Conservation (phyloP, 2,329 filamentous ascomycete species). For the Emergomyces africanus region DNA sequence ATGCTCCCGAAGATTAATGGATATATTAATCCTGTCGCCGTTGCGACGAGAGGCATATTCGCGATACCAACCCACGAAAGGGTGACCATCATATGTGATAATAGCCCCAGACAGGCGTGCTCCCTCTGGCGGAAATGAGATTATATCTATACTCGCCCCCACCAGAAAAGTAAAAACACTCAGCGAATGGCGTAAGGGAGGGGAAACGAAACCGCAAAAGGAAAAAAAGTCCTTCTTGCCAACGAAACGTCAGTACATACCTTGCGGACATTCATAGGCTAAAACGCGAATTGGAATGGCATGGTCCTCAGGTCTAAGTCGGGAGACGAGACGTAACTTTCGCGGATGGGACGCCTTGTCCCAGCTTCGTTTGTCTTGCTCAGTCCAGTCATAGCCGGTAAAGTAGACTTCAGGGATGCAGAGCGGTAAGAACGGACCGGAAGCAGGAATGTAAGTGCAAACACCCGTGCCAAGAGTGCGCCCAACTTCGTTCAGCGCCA, state of each 20-base stretch:
- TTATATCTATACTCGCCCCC: background rate
- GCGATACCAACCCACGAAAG: constrained; percentile 4
- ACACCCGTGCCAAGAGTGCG: background rate
- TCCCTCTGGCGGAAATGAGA: constrained; percentile 1
- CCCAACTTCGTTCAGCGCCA: constrained; percentile 4
- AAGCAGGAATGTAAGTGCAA: background rate
- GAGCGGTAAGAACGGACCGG: background rate
- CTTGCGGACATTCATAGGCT: background rate
- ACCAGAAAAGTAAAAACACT: background rate
- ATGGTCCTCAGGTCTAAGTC: background rate
- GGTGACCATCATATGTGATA: constrained; percentile 2
- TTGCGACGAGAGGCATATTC: constrained; percentile 4
- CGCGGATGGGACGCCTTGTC: background rate
- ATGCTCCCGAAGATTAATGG: background rate
- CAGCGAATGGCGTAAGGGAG: background rate
- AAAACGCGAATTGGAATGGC: background rate
- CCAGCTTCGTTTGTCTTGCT: constrained; percentile 2
- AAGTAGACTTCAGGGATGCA: constrained; percentile 3
- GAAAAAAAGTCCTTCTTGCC: background rate
- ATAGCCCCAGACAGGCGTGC: constrained; percentile 1
- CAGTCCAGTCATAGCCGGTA: background rate
- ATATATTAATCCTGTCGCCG: background rate
- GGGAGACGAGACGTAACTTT: background rate
- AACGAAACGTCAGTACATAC: background rate
- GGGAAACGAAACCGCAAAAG: background rate